These are phyloP conservation scores for Aspergillus luchuensis DNA, from an alignment of 2,329 filamentous ascomycete species.

Conservation along the genomic window DNA sequence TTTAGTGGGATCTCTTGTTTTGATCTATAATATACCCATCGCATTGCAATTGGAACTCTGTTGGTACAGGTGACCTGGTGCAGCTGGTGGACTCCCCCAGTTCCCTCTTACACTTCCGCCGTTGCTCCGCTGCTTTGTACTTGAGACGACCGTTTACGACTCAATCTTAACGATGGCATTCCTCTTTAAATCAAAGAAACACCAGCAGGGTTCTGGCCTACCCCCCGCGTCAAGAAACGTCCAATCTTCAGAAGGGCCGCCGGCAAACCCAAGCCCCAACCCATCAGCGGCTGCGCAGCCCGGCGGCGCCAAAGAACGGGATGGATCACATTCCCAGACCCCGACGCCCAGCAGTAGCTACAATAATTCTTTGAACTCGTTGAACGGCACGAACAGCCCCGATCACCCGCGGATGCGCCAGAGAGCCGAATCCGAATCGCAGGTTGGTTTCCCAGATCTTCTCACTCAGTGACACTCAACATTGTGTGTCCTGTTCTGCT, in stretches of 20 bases:
- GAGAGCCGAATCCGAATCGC: conserved; percentile 56
- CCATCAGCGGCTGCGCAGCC: conserved; percentile 46
- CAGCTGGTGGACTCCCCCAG: conserved; percentile 8
- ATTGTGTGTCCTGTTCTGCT: background rate
- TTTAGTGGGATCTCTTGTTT: conserved; percentile 10
- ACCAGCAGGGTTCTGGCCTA: conserved; percentile 57
- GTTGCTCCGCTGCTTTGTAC: conserved; percentile 17
- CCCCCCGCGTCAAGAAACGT: conserved; percentile 60
- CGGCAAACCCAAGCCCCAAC: conserved; percentile 24
- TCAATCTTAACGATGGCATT: conserved; percentile 66
- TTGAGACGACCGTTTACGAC: conserved; percentile 39
- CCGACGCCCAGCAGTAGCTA: conserved; percentile 75
- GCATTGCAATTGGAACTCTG: conserved; percentile 6
- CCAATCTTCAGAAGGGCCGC: conserved; percentile 57
- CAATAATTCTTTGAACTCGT: conserved; percentile 66
- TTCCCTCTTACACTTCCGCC: conserved; percentile 14
- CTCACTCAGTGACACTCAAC: conserved; percentile 7
- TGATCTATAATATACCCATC: background rate
- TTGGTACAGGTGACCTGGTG: conserved; percentile 5
- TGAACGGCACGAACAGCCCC: conserved; percentile 65
- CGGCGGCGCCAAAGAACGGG: conserved; percentile 49
- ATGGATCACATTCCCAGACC: conserved; percentile 50
- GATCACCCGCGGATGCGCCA: conserved; percentile 64
- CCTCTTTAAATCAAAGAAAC: conserved; percentile 80
- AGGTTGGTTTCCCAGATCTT: conserved; percentile 45